These are phyloP conservation scores for Russula sp. DNA, from an alignment of 768 basidiomycete species.

Conservation along the genomic window DNA sequence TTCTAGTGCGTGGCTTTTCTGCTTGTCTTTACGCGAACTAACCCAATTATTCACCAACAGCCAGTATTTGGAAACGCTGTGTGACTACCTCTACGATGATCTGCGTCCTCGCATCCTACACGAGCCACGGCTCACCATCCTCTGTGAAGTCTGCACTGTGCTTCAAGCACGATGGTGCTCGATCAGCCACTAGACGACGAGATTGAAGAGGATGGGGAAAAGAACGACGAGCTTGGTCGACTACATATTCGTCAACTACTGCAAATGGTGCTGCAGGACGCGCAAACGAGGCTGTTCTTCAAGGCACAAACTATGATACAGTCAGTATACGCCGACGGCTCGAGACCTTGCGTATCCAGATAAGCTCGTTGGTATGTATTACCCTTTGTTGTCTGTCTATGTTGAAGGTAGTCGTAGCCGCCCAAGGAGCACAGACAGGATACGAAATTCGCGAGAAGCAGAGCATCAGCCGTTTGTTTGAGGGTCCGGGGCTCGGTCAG, in stretches of 20 bases:
- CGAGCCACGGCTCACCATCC: slow-evolving; percentile 76
- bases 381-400: not conserved
- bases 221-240: slow-evolving; percentile 41
- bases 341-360: slow-evolving; percentile 87
- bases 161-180: slow-evolving; percentile 90
- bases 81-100: slow-evolving; percentile 93
- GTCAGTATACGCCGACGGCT: slow-evolving; percentile 67
- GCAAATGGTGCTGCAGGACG: slow-evolving; percentile 90
- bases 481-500: slow-evolving; percentile 48
- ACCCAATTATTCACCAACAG: slow-evolving; percentile 37
- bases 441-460: slow-evolving; percentile 60
- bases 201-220: slow-evolving; percentile 32
- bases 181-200: slow-evolving; percentile 50
- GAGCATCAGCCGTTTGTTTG: slow-evolving; percentile 39
- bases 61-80: slow-evolving; percentile 83
- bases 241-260: slow-evolving; percentile 78
- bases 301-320: slow-evolving; percentile 91
- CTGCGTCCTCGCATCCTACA: slow-evolving; percentile 93
- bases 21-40: not conserved
- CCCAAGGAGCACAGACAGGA: slow-evolving; percentile 39
- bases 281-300: slow-evolving; percentile 93
- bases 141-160: slow-evolving; percentile 52
- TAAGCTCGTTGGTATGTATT: slow-evolving; percentile 59
- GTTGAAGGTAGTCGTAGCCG: slow-evolving; percentile 32
- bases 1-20: slow-evolving; percentile 47